phyloP scores from a whole-genome alignment of 257 asterid species.

The Solanum piurae region DNA sequence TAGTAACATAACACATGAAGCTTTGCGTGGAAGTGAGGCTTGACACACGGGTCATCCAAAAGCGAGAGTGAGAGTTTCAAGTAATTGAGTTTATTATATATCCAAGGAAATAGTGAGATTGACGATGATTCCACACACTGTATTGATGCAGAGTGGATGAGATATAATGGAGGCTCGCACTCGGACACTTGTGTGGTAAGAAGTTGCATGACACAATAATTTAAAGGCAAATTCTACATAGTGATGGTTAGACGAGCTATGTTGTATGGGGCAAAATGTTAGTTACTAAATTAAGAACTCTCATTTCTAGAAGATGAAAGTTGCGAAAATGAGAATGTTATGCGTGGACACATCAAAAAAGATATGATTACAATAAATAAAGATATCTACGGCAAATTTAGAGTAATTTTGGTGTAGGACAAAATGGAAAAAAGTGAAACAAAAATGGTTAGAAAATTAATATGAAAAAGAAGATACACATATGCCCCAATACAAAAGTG shows the following conservation, averaged over 20 bases:
- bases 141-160: background rate
- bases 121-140: fast-evolving
- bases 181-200: background rate
- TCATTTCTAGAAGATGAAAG: too few species aligned
- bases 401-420: background rate
- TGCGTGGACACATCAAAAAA: fast-evolving
- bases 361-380: background rate
- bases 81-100: background rate
- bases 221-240: background rate
- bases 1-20: fast-evolving
- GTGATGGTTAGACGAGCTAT: background rate
- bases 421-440: too few species aligned
- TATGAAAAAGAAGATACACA: too few species aligned
- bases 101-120: fast-evolving
- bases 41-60: fast-evolving
- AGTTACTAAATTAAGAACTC: too few species aligned
- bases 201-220: background rate
- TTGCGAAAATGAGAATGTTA: too few species aligned
- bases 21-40: background rate
- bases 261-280: too few species aligned
- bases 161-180: background rate
- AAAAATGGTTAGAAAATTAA: too few species aligned
- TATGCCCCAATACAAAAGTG: background rate
- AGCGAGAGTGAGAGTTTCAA: background rate
- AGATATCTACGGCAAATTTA: fast-evolving